Percentiles rank a stretch among this genome's conserved stretches.
phyloP scores from a whole-genome alignment of 139 green algal genomes.

The Asterochloris sp. region DNA sequence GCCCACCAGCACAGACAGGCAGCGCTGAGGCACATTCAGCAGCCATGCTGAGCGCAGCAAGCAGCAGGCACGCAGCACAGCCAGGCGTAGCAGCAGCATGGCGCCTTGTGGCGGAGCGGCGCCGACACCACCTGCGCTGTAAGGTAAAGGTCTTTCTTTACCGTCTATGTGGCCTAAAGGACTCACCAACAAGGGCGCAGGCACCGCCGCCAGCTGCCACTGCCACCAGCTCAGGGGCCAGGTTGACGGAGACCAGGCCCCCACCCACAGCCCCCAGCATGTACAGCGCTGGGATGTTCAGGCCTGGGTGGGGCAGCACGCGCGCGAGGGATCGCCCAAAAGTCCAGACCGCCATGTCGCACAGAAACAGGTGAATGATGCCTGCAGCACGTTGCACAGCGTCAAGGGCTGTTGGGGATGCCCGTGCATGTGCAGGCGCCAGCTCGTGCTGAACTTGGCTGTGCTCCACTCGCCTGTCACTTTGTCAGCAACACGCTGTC shows the following conservation, averaged over 20 bases:
- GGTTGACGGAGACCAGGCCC: slow-evolving; percentile 37
- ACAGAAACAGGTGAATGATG: slow-evolving; percentile 17
- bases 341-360: slow-evolving; percentile 36
- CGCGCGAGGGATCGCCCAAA: slow-evolving; percentile 39
- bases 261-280: slow-evolving; percentile 32
- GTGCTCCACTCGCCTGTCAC: neutral
- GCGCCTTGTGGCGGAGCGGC: too few species aligned
- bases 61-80: too few species aligned
- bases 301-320: slow-evolving; percentile 9
- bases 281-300: slow-evolving; percentile 31
- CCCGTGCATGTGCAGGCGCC: neutral
- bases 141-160: too few species aligned
- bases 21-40: too few species aligned
- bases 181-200: slow-evolving; percentile 41
- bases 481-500: neutral
- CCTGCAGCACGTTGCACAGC: neutral
- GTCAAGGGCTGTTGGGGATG: neutral
- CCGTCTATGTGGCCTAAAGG: neutral
- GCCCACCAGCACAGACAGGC: too few species aligned
- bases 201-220: slow-evolving; percentile 38
- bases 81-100: neutral
- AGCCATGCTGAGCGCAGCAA: too few species aligned
- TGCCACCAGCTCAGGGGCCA: slow-evolving; percentile 31
- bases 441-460: neutral
- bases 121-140: too few species aligned